Percentiles rank a stretch among this genome's conserved stretches.
phyloP scores from a whole-genome alignment of 2,329 filamentous ascomycete genomes.

The Penicillium sp. region DNA sequence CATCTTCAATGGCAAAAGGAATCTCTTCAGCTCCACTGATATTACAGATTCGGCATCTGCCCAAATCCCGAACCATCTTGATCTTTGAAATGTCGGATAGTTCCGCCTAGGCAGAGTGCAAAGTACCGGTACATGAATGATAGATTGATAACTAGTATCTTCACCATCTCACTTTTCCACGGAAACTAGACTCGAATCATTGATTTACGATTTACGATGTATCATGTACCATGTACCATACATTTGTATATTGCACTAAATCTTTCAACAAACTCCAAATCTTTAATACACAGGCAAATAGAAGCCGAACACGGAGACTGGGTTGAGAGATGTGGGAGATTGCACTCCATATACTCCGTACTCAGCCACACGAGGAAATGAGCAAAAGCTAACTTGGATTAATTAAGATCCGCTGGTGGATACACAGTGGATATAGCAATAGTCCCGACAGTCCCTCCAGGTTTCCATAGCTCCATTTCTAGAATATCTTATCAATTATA shows the following conservation, averaged over 20 bases:
- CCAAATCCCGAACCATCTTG: constrained; percentile 23
- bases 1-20: constrained; percentile 17
- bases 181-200: background rate
- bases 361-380: constrained; percentile 14
- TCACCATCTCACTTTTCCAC: background rate
- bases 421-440: constrained; percentile 16
- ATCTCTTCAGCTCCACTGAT: constrained; percentile 16
- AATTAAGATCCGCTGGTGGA: constrained; percentile 25
- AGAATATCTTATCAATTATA: constrained; percentile 9
- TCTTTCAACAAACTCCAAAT: background rate
- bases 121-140: background rate
- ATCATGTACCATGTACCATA: too few relatives aligned
- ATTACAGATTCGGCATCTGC: constrained; percentile 4
- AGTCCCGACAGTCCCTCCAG: constrained; percentile 22
- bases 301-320: constrained; percentile 7
- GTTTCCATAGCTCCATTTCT: constrained; percentile 15
- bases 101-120: background rate
- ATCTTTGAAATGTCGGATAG: background rate
- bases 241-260: background rate
- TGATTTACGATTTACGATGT: background rate
- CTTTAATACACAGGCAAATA: constrained; percentile 4
- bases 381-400: constrained; percentile 10
- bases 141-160: background rate
- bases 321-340: background rate
- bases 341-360: background rate